Evolutionary conservation across 352 stramenopile genomes (phyloP), one percentile per base, ranked within the genome.

Genomic region (Aphanomyces stellatus): DNA sequence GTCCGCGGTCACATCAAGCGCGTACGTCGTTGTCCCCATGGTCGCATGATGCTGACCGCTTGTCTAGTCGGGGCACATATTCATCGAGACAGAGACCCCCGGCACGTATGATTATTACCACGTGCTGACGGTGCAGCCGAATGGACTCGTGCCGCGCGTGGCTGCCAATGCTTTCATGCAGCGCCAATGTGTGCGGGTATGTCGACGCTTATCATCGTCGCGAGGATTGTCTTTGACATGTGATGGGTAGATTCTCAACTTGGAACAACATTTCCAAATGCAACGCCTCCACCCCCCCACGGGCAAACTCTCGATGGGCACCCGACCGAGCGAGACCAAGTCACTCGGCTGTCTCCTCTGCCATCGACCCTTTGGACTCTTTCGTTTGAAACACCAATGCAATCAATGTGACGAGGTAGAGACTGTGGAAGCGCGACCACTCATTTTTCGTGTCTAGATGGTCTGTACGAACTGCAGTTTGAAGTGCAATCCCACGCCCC

Each of bases 1-100:
- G 81, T 93, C 24, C 81, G 85, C 17, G 25, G 40, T 7, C 25
- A 30, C 7, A 28, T 64, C 25, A 19, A 49, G 22, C 56, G 56
- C 4, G 56, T 64, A 53, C 35, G 30, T n/a, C 19, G 13, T 40
- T 4, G 30, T 2, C 17, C 17, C 35, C 41, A 17, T 53, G 2
- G 10, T 10, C 13, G 10, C 56, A 64, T 64, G 17, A 10, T 34
- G 6, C 11, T 62, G 17, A 25, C 17, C n/a, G 27, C 15, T 51
- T 53, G 31, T 15, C 41, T 64, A 31, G 56, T 49, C 25, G 25
- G 56, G 56, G 8, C 56, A 64, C 35, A 64, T 64, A 17, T 64
- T 64, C 41, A 64, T 64, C 30, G 56, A 64, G 35, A 64, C 56
- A 28, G 56, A 64, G n/a, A 49, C 35, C 5, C 31, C 30, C 2